phyloP scores from a whole-genome alignment of 192 early-diverging fungal species.

The Rhizoclosmatium sp. region DNA sequence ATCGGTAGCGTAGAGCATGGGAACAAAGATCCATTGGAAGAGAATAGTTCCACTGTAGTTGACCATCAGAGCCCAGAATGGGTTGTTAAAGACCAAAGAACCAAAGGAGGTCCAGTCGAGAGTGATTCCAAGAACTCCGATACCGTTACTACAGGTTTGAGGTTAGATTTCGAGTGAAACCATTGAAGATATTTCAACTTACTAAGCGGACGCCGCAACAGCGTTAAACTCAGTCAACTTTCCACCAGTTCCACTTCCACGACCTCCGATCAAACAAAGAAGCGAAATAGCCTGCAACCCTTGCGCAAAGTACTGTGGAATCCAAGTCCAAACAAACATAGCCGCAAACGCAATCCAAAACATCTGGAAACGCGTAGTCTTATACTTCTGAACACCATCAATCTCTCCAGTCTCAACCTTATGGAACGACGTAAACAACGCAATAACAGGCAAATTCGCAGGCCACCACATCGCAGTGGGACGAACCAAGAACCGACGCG shows the following conservation, averaged over 20 bases:
- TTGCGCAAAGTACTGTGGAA: conserved; percentile 17
- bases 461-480: conserved; percentile 75
- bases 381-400: background rate
- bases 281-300: background rate
- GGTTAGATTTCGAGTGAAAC: too few species aligned
- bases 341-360: conserved; percentile 16
- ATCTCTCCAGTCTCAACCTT: background rate
- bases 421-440: background rate
- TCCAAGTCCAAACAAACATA: conserved; percentile 22
- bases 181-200: too few species aligned
- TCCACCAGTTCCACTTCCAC: background rate
- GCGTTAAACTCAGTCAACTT: background rate
- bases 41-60: too few species aligned
- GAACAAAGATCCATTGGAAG: too few species aligned
- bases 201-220: background rate
- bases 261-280: conserved; percentile 20
- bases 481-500: conserved; percentile 80
- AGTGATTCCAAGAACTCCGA: conserved; percentile 28
- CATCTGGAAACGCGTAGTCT: background rate
- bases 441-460: background rate
- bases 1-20: too few species aligned
- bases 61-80: too few species aligned
- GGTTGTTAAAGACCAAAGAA: too few species aligned
- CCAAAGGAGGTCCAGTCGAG: conserved; percentile 28
- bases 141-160: background rate